These are phyloP conservation scores for Ceratorhiza oryzae-sativae DNA, from an alignment of 1,284 basidiomycete species.

Conservation along the genomic window DNA sequence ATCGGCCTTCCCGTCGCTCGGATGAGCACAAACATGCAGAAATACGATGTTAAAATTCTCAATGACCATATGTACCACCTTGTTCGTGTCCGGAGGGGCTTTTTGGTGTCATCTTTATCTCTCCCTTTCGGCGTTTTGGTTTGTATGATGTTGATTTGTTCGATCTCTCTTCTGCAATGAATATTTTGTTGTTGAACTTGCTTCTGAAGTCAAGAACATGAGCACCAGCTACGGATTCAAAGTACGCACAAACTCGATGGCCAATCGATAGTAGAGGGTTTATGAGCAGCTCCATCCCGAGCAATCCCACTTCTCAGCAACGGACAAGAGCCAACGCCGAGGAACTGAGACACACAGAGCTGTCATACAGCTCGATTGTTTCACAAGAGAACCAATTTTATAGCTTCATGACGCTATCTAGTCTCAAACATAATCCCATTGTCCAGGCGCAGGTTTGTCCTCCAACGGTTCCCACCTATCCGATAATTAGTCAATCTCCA, in stretches of 20 bases:
- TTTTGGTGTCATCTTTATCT: slow-evolving; percentile 33
- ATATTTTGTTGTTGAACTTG: slow-evolving; percentile 2
- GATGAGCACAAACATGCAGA: slow-evolving; percentile 21
- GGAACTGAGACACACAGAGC: not conserved
- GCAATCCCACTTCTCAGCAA: not conserved
- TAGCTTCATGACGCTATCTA: slow-evolving; percentile 3
- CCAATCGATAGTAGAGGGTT: not conserved
- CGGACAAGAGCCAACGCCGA: not conserved
- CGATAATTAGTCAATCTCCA: slow-evolving; percentile 26
- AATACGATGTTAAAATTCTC: slow-evolving; percentile 34
- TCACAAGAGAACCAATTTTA: not conserved
- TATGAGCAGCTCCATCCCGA: not conserved
- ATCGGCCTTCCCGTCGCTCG: slow-evolving; percentile 42
- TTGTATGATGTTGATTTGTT: slow-evolving; percentile 24
- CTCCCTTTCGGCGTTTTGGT: slow-evolving; percentile 33
- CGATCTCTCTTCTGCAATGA: slow-evolving; percentile 32
- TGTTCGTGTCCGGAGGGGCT: slow-evolving; percentile 25
- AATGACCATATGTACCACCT: slow-evolving; percentile 25
- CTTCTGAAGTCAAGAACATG: not conserved
- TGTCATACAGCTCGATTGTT: not conserved
- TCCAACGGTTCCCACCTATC: slow-evolving; percentile 88
- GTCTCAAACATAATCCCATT: slow-evolving; percentile 79
- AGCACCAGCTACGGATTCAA: not conserved
- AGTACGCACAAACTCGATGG: not conserved
- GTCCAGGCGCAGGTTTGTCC: slow-evolving; percentile 78